These are phyloP conservation scores for Plantago ovata DNA, from an alignment of 257 asterid species.

Conservation along the genomic window DNA sequence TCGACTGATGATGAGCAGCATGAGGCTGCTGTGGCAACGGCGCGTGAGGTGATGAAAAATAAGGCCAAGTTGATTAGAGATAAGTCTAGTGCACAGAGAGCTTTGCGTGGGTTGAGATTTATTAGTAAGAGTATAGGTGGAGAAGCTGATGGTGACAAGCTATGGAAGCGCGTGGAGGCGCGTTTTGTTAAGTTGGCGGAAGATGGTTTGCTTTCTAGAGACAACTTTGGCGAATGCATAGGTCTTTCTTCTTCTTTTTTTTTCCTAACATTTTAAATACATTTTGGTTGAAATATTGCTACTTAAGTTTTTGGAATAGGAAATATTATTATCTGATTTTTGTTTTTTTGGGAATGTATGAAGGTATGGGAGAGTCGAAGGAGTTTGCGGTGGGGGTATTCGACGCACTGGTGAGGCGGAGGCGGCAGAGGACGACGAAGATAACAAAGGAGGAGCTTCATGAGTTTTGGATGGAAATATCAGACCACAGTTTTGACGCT, in stretches of 20 bases:
- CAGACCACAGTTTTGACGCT: slow-evolving; percentile 86
- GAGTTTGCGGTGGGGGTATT: slow-evolving; percentile 85
- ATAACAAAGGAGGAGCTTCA: slow-evolving; percentile 75
- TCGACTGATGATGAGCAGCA: slow-evolving; percentile 26
- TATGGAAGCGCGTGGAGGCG: slow-evolving; percentile 71
- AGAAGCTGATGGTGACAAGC: slow-evolving; percentile 38
- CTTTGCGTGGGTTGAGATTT: slow-evolving; percentile 78
- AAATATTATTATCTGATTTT: neutral
- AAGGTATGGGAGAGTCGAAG: slow-evolving; percentile 89
- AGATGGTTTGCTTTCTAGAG: slow-evolving; percentile 65
- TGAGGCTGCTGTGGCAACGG: slow-evolving; percentile 27
- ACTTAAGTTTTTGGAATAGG: neutral
- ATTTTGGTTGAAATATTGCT: no score
- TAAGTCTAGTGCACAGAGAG: slow-evolving; percentile 78
- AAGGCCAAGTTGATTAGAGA: slow-evolving; percentile 61
- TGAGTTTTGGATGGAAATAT: slow-evolving; percentile 81
- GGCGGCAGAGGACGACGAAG: slow-evolving; percentile 51
- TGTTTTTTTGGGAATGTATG: neutral
- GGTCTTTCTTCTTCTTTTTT: no score
- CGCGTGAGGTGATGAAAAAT: slow-evolving; percentile 68
- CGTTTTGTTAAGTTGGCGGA: slow-evolving; percentile 54
- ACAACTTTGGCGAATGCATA: slow-evolving; percentile 89
- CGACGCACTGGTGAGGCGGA: slow-evolving; percentile 72
- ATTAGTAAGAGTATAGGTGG: slow-evolving; percentile 50
- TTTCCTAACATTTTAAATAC: no score